These are phyloP conservation scores for Saccharomycopsis phalli DNA, from an alignment of 1,139 yeast genomes.

Conservation along the genomic window DNA sequence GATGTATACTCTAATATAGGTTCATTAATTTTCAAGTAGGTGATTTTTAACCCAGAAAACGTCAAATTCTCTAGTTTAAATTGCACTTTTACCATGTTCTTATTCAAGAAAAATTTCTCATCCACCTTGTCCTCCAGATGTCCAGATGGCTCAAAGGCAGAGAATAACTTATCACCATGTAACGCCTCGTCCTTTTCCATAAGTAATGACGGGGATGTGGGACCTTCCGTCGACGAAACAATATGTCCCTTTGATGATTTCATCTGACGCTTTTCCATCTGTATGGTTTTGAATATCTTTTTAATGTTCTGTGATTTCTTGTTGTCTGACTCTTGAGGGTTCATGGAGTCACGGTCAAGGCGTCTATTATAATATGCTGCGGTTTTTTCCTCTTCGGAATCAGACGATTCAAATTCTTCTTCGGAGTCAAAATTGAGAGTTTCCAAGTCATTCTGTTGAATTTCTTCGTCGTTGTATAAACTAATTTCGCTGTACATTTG, in stretches of 20 bases:
- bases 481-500: slow-evolving; percentile 58
- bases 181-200: slow-evolving; percentile 12
- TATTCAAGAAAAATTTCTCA: slow-evolving; percentile 21
- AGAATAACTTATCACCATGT: neutral
- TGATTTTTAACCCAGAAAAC: slow-evolving; percentile 63
- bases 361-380: slow-evolving; percentile 18
- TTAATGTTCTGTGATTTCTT: slow-evolving; percentile 14
- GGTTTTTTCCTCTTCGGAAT: slow-evolving; percentile 10
- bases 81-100: slow-evolving; percentile 45
- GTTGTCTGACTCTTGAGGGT: neutral
- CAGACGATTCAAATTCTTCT: neutral
- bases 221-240: slow-evolving; percentile 4
- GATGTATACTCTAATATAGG: slow-evolving; percentile 62
- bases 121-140: neutral
- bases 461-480: slow-evolving; percentile 43
- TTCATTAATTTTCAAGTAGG: slow-evolving; percentile 62
- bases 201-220: slow-evolving; percentile 17
- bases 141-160: neutral
- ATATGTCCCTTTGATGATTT: neutral
- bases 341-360: neutral
- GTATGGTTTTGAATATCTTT: slow-evolving; percentile 16
- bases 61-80: slow-evolving; percentile 64
- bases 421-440: slow-evolving; percentile 4
- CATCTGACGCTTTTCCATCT: slow-evolving; percentile 16
- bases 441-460: slow-evolving; percentile 37